Base-by-base conservation (phyloP, 345 rosid species). In the Citrus hindsii region DNA sequence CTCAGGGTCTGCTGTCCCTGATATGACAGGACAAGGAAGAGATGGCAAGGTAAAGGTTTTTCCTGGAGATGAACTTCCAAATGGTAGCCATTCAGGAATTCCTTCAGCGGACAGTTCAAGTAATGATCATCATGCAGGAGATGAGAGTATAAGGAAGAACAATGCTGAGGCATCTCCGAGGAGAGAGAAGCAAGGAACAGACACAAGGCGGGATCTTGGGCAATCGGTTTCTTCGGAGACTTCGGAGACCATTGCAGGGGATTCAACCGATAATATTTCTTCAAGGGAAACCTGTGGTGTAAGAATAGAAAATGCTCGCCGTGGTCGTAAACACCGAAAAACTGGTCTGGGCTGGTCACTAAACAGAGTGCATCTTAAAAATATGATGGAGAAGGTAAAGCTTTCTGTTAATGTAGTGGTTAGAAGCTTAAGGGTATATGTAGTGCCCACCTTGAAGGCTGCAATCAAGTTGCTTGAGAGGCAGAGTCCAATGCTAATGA, bases 381-480 rank as follows among this genome's bases (percentile, higher is more conserved):
- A 85, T 82, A 80, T 86, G 33, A 80, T 82, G 64, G 87, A 86
- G 73, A 87, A 85, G 79, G 51, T 83, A 24, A 82, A 82, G 38
- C 25, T 88, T 65, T 90, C 88, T 5, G 90, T 90, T 61, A 86
- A 85, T 85, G 75, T 81, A 40, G 28, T 74, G 60, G 79, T 87
- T 77, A 87, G 86, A 83, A 85, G 83, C 72, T 73, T 88, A 80
- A 86, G 86, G 86, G 77, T 79, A 73, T 85, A 83, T 55, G 76
- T 88, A 69, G 71, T 69, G 25, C 80, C 68, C 12, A 40, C 87
- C 53, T 79, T 84, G 71, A 86, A 85, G 81, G 84, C 69, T 73
- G 88, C 84, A 61, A 82, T 82, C 77, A 82, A 80, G 80, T 87
- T 92, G 91, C 83, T 90, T 74, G 92, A 92, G 86, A 89, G 73